Base-by-base conservation (phyloP, 1,284 basidiomycete genomes). In the Coniferiporia sulphurascens region DNA sequence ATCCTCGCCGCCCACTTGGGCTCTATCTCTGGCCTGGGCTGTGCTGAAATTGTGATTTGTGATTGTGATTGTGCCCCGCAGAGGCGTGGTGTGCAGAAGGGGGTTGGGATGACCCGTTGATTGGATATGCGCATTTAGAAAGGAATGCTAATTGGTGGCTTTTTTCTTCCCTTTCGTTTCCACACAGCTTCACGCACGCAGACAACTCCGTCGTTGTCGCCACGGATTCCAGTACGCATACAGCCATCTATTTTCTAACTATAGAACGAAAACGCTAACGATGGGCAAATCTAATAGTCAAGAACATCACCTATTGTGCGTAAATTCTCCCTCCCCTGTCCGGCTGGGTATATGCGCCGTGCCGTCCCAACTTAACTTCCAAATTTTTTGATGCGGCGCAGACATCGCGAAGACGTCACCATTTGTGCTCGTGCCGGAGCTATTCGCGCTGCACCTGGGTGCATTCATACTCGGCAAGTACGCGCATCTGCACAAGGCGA, bases 301-400 rank as follows among this genome's bases (percentile, higher is more conserved):
- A 97, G 78, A 96, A 97, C 74, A 96, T 95, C 57, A 87, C 86
- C 19, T 92, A 97, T 68, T 90, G 91, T 91, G 44, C 62, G 65
- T 68, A 51, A 66, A n/a, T n/a, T n/a, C n/a, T 64, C 38, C 64
- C 65, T 59, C 27, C 63, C 61, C 12, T 45, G 12, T 44, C 43
- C 43, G 58, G 41, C 55, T 59, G 10, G 44, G 7, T 21, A 44
- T 38, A 61, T 64, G 50, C 1, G 15, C 38, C 62, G 56, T 36
- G 15, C 57, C 48, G 38, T 21, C 48, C 9, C 53, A 12, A 56
- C 35, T 54, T 8, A 53, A 52, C 43, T 45, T 36, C 21, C 19
- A 48, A 34, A 52, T 19, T 58, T 6, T 7, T 3, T 48, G n/a
- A 15, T 58, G 56, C 32, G 2, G 56, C 32, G 2, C 64, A 93